Evolutionary conservation across 139 green algal genomes (phyloP), one percentile per base, ranked within the genome.

Genomic region (Diplosphaera chodatii): DNA sequence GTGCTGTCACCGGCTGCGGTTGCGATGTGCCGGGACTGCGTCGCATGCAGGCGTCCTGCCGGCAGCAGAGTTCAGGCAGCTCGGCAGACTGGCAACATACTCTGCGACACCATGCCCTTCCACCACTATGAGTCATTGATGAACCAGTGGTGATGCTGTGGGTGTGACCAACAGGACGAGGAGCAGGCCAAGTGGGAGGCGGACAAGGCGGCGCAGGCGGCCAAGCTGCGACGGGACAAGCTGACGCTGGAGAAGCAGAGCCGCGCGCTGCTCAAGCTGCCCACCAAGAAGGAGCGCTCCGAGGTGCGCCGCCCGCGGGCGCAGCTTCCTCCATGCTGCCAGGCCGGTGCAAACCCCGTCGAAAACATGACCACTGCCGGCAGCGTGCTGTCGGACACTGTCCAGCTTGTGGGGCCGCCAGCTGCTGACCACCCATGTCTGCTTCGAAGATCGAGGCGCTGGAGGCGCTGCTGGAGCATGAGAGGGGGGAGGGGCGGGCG

Each of bases 191-290:
- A 72, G 0, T 72, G 85, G 48, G 86, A 89, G 55, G 74, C 84
- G 0, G 75, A 83, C 78, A 73, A 77, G 16, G 67, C 69, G 3
- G 83, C 82, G 48, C 82, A 90, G 79, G 69, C 67, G 55, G 75
- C 71, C 10, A 73, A 74, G 30, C 82, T 95, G 48, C 72, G 82
- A 64, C 78, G 85, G 1, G 89, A 96, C 56, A 70, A 82, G 21
- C 74, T 83, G 0, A 83, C 91, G 55, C 82, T 96, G 55, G 88
- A 94, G 73, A 89, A 94, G 83, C 88, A 89, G 81, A 78, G 71
- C 69, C 67, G 77, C 0, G 83, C 80, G 15, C 63, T 93, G 68
- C 55, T 87, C 10, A 86, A 89, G 74, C 74, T 96, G 70, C 91
- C 90, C 40, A 93, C 70, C 59, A 89, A 89, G 68, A 93, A 93